phyloP scores from a whole-genome alignment of 2,329 filamentous ascomycete genomes.

The Pezicula rhizophila region DNA sequence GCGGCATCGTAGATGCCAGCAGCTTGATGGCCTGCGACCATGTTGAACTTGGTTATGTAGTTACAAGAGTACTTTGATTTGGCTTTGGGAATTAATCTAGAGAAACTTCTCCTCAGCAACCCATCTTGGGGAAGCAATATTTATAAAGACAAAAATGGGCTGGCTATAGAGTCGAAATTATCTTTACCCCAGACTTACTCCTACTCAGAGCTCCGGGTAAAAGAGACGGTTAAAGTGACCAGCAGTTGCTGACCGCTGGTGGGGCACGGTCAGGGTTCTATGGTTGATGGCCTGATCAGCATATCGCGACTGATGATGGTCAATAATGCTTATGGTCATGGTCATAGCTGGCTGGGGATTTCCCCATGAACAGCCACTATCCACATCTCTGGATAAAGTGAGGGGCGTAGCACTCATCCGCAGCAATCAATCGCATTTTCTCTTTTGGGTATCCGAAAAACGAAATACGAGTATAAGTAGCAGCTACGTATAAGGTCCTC shows the following conservation, averaged over 20 bases:
- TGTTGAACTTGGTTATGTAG: slow-evolving; percentile 1
- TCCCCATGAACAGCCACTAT: too few species aligned
- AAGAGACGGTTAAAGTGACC: slow-evolving; percentile 8
- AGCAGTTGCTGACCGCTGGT: not conserved
- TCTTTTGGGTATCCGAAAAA: too few species aligned
- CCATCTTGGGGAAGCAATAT: slow-evolving; percentile 4
- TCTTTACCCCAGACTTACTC: not conserved
- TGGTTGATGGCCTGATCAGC: not conserved
- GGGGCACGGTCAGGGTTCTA: too few species aligned
- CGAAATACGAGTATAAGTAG: too few species aligned
- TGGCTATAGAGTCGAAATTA: too few species aligned
- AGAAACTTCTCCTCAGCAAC: slow-evolving; percentile 1
- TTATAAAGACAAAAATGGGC: too few species aligned
- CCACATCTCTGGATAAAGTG: slow-evolving; percentile 5
- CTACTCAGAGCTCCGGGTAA: slow-evolving; percentile 17
- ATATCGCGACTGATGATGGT: not conserved
- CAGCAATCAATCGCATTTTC: too few species aligned
- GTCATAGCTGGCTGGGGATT: too few species aligned
- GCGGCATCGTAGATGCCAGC: slow-evolving; percentile 44
- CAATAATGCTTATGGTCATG: too few species aligned
- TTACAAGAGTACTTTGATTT: not conserved
- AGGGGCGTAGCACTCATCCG: slow-evolving; percentile 3
- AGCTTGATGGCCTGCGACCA: slow-evolving; percentile 23
- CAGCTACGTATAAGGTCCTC: too few species aligned
- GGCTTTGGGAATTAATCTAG: not conserved